Percentiles rank a stretch among this genome's conserved stretches.
Evolutionary conservation across 2,329 filamentous ascomycete species (phyloP).

Genomic region (Chrysoporthe austroafricana): DNA sequence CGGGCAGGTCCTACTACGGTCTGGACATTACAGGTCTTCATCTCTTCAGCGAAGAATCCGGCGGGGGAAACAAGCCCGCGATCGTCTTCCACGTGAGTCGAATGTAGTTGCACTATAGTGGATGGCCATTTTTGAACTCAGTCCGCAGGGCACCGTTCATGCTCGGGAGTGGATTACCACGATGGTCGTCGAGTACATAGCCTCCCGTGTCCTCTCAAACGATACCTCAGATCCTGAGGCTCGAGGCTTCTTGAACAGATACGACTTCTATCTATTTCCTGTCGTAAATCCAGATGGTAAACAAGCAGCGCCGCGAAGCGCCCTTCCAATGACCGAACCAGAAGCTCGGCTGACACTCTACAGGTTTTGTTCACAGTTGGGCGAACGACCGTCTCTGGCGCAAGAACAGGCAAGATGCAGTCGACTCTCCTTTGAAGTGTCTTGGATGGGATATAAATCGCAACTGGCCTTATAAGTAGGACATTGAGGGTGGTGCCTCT

Average conservation of each 20-base stretch:
- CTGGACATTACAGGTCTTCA: slow-evolving; percentile 65
- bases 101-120: too few relatives aligned
- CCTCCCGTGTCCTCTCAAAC: slow-evolving; percentile 51
- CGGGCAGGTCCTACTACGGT: slow-evolving; percentile 52
- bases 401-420: slow-evolving; percentile 54
- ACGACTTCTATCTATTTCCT: slow-evolving; percentile 69
- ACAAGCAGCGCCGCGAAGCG: slow-evolving; percentile 29
- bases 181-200: slow-evolving; percentile 59
- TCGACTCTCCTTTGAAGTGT: slow-evolving; percentile 41
- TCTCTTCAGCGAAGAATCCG: slow-evolving; percentile 50
- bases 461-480: slow-evolving; percentile 63
- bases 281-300: slow-evolving; percentile 64
- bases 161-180: slow-evolving; percentile 64
- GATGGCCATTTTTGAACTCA: neutral
- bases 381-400: slow-evolving; percentile 65
- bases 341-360: neutral
- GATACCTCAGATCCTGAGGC: slow-evolving; percentile 42
- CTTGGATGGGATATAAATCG: slow-evolving; percentile 57
- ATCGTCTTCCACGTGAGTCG: slow-evolving; percentile 53
- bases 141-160: slow-evolving; percentile 51
- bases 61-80: slow-evolving; percentile 52
- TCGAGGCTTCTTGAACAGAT: slow-evolving; percentile 54
- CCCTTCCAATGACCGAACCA: neutral
- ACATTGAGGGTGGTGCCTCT: slow-evolving; percentile 52
- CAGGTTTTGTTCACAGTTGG: slow-evolving; percentile 59